Conservation (phyloP, 1,284 basidiomycete genomes). For the Ganoderma multipileum region DNA sequence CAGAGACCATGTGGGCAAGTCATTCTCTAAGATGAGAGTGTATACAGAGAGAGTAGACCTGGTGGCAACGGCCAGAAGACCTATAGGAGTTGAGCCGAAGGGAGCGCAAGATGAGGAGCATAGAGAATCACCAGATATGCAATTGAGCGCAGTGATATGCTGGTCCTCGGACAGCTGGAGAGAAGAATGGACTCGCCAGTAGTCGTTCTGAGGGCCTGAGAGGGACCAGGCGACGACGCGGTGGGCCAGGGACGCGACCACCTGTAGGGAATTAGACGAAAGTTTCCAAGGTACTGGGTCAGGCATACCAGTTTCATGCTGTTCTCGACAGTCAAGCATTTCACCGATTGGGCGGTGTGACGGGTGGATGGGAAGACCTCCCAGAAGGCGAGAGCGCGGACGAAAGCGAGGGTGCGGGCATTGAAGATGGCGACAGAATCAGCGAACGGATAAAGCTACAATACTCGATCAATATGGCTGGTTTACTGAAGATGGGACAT, state of each 20-base stretch:
- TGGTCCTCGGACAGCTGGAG: conserved; percentile 64
- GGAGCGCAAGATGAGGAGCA: not conserved
- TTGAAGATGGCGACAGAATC: conserved; percentile 74
- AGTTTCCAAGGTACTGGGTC: not conserved
- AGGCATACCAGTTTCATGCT: conserved; percentile 76
- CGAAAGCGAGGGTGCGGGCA: conserved; percentile 63
- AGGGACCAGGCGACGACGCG: conserved; percentile 78
- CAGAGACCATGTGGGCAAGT: conserved; percentile 78
- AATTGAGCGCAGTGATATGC: conserved; percentile 67
- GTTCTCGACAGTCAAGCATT: conserved; percentile 71
- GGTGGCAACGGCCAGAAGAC: conserved; percentile 73
- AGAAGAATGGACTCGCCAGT: conserved; percentile 83
- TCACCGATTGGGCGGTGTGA: conserved; percentile 54
- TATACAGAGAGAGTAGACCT: conserved; percentile 67
- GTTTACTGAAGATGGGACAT: not conserved
- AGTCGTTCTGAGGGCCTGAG: conserved; percentile 63
- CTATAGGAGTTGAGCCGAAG: conserved; percentile 46
- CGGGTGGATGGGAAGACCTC: conserved; percentile 73
- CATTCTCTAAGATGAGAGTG: conserved; percentile 77
- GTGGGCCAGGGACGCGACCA: conserved; percentile 71
- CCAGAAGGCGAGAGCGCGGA: conserved; percentile 75
- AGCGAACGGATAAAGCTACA: conserved; percentile 73
- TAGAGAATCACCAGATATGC: conserved; percentile 62
- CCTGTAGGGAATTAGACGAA: conserved; percentile 47
- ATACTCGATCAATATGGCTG: conserved; percentile 6